Evolutionary conservation across 345 rosid species (phyloP).

Genomic region (Bretschneidera sinensis): DNA sequence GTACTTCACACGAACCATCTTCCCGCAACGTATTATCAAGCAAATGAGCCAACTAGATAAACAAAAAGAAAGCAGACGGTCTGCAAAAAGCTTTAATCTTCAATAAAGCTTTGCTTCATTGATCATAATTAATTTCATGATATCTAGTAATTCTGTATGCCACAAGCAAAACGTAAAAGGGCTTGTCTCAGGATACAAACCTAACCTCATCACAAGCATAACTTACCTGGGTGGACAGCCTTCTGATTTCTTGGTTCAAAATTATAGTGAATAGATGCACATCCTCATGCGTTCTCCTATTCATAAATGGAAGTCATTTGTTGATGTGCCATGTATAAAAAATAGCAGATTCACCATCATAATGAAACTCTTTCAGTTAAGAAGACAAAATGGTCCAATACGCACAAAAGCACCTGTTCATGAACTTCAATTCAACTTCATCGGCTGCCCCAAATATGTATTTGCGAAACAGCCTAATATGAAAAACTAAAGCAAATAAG

Average conservation of each 20-base stretch:
- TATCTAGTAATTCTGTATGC: too few species aligned
- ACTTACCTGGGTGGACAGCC: conserved; percentile 52
- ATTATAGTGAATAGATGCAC: conserved; percentile 42
- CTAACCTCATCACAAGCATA: neutral
- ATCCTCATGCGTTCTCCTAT: conserved; percentile 60
- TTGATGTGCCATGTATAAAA: conserved; percentile 2
- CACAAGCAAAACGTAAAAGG: neutral
- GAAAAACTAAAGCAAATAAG: neutral
- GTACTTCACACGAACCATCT: too few species aligned
- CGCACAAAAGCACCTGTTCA: conserved; percentile 47
- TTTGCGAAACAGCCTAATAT: conserved; percentile 48
- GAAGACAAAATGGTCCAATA: conserved; percentile 3
- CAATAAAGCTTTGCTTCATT: neutral
- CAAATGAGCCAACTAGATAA: too few species aligned
- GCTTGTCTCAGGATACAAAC: neutral
- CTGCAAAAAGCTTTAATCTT: neutral
- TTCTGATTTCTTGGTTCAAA: conserved; percentile 64
- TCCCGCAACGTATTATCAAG: too few species aligned
- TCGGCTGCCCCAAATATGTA: conserved; percentile 62
- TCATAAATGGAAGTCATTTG: conserved; percentile 2
- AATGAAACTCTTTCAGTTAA: neutral
- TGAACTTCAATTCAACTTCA: conserved; percentile 64
- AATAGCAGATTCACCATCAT: neutral
- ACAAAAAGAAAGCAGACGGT: too few species aligned
- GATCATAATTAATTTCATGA: neutral